Evolutionary conservation across 108 stramenopile species (phyloP).

Genomic region (Nitzschia sp.): DNA sequence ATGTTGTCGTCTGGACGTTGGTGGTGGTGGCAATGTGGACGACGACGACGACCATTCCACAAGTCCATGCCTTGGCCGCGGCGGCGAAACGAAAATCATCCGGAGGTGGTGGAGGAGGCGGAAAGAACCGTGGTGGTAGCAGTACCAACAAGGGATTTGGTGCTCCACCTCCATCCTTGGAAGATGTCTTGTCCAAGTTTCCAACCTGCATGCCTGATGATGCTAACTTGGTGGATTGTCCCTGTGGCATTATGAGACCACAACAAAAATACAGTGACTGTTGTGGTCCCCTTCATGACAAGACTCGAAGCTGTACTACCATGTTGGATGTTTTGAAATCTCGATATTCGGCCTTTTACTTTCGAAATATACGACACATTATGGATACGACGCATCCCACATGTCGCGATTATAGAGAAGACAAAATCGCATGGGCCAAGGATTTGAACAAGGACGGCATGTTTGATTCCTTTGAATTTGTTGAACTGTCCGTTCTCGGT

Average conservation of each 20-base stretch:
- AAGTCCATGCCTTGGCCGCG: background rate
- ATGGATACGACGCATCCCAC: conserved; percentile 70
- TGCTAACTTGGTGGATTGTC: conserved; percentile 34
- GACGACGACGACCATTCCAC: background rate
- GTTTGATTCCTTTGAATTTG: conserved; percentile 84
- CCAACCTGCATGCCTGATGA: conserved; percentile 58
- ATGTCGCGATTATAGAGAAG: conserved; percentile 58
- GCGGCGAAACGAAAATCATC: conserved; percentile 19
- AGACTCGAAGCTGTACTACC: conserved; percentile 25
- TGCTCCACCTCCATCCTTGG: conserved; percentile 48
- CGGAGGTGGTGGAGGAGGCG: background rate
- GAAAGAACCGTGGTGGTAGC: background rate
- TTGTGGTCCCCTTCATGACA: conserved; percentile 59
- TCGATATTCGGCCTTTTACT: conserved; percentile 70
- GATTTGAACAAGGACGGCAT: conserved; percentile 71
- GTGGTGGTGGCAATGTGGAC: too few species aligned
- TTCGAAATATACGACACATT: conserved; percentile 55
- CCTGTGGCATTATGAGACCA: conserved; percentile 44
- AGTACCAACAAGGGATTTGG: conserved; percentile 62
- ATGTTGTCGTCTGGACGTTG: too few species aligned
- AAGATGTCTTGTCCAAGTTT: conserved; percentile 50
- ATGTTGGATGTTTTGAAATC: conserved; percentile 55
- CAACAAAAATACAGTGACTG: conserved; percentile 45
- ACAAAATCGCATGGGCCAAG: conserved; percentile 75
- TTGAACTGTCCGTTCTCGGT: conserved; percentile 35